A percentile compares a stretch with the other conserved stretches of the same genome.
Evolutionary conservation across 2,329 filamentous ascomycete species (phyloP).

Genomic region (Colletotrichum sp.): DNA sequence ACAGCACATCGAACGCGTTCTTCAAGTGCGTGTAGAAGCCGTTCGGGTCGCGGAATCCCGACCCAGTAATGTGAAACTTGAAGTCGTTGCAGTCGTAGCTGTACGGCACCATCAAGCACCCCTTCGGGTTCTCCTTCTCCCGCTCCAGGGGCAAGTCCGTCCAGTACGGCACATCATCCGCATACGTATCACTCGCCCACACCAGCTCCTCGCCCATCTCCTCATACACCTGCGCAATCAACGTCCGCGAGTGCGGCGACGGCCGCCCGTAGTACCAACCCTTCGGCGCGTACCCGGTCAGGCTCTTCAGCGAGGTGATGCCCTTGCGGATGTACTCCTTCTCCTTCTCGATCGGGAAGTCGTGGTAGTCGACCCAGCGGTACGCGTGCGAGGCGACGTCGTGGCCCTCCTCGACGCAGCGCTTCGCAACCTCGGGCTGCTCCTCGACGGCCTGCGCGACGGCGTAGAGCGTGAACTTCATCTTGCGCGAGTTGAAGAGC

Average conservation of each 20-base stretch:
- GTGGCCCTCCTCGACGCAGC: conserved; percentile 53
- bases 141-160: conserved; percentile 55
- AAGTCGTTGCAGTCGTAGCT: conserved; percentile 62
- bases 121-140: conserved; percentile 41
- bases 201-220: conserved; percentile 56
- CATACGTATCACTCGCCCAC: conserved; percentile 56
- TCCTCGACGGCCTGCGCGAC: conserved; percentile 53
- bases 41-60: conserved; percentile 48
- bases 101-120: conserved; percentile 60
- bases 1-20: conserved; percentile 58
- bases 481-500: conserved; percentile 50
- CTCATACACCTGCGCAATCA: conserved; percentile 54
- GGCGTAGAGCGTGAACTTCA: conserved; percentile 56
- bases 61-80: conserved; percentile 41
- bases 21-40: conserved; percentile 53
- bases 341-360: conserved; percentile 48
- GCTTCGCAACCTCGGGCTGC: conserved; percentile 50
- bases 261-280: conserved; percentile 56
- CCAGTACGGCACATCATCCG: conserved; percentile 63
- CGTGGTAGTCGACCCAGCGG: conserved; percentile 56
- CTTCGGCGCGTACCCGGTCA: conserved; percentile 49
- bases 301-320: conserved; percentile 43
- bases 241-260: conserved; percentile 46
- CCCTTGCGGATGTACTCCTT: conserved; percentile 50
- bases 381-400: conserved; percentile 56